Base-by-base conservation (phyloP, 2,329 filamentous ascomycete species). In the Trichophyton benhamiae region DNA sequence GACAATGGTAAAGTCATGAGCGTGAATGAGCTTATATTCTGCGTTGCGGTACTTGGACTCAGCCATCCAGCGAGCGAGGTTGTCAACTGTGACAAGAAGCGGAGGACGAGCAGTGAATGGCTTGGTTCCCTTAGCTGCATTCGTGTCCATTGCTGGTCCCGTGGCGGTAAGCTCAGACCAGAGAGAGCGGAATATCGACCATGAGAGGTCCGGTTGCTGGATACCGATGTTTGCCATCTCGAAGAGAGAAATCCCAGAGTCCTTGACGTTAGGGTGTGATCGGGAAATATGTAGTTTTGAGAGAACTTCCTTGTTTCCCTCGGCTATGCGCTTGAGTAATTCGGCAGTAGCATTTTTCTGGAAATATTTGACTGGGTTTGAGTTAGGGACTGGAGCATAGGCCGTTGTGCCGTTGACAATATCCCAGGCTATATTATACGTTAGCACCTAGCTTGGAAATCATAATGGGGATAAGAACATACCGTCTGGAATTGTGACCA, bases 401-500 rank as follows among this genome's bases (percentile, higher is more conserved):
- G 91, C 86, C 46, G 89, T 95, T 69, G 87, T 82, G 58, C 85
- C 90, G 65, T 86, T 88, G 65, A 87, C 86, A 57, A 96, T 78
- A 61, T 96, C 91, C 70, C 91, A 86, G 60, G 84, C 92, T 89
- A 65, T 44, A 41, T 58, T 41, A 36, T 36, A 49, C 8, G 46
- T 49, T 30, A 49, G 53, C 41, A 20, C 15, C 11, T 3, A 60
- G 38, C 53, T 22, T 27, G 15, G 46, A 22, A 25, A 25, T 17
- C 27, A 41, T 25, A 5, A 60, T 42, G 41, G 7, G 22, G 20
- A 42, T 42, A 15, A 44, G 13, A 57, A 69, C 80, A 68, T 79
- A 95, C 91, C 88, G 77, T 99, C 91, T 42, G 94, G 91, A 59
- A 97, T 81, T 70, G 89, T 87, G 62, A 99, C 81, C 55, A 97